Base-by-base conservation (phyloP, 352 stramenopile genomes). In the Globisporangium ultimum region DNA sequence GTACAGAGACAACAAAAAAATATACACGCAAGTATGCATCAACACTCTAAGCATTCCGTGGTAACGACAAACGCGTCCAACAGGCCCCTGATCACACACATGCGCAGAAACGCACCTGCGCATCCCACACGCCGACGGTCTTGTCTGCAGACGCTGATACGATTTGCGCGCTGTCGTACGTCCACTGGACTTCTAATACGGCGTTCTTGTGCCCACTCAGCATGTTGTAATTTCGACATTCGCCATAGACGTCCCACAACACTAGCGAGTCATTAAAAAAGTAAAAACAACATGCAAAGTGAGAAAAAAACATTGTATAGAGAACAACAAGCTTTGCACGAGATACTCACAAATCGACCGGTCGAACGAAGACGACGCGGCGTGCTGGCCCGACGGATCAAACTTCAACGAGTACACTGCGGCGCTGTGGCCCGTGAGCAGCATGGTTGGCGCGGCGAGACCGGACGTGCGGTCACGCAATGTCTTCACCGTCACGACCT, bases 131-230 rank as follows among this genome's bases (percentile, higher is more conserved):
- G n/a, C 76, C 87, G 24, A 98, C 66, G 3, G 87, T 97, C 66
- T 97, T 97, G 72, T 98, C 96, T 6, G 95, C 95, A 53, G 88
- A 97, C 18, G 85, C 87, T 9, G 92, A 97, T 21, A 97, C 76
- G 32, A 99, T 55, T 38, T 87, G 80, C 41, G 83, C 63, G 42
- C 81, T 90, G 74, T 98, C 87, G 62, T 91, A 91, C 10, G 82
- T 95, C 87, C 93, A 99, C 53, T 94, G 78, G 12, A 97, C 72
- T 69, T 98, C 88, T 22, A 98, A 59, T 28, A 98, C 87, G 7
- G 95, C 94, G 72, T 98, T 99, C 76, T 98, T 98, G 72, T 99
- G 96, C 20, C 94, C 96, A 10, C 46, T 75, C 17, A 98, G 70
- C n/a, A 97, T 76, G 63, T 89, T 96, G 64, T 97, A 98, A 64